Evolutionary conservation across 768 basidiomycete genomes (phyloP), one percentile per base, ranked within the genome.

Genomic region (Suillus plorans): DNA sequence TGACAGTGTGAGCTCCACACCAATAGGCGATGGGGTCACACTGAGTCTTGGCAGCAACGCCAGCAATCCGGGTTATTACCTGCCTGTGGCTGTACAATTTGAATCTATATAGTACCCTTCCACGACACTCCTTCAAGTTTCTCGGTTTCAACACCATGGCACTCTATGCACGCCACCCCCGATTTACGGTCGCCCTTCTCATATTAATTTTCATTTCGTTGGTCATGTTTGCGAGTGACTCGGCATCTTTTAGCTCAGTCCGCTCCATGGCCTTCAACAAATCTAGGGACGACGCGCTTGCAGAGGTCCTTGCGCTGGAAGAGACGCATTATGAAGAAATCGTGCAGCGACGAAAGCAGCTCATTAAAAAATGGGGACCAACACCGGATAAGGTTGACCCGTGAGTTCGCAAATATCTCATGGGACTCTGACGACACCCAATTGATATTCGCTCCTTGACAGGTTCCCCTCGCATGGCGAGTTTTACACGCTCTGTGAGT

Each of bases 291-390:
- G 4, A 20, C 25, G 5, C n/a, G 28, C 67, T 76, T 13, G 56
- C 45, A 34, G 66, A 68, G 9, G 49, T 34, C 2, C 50, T 76
- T 14, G 61, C 52, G 31, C 20, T 66, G 22, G 74, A 76, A 42
- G 76, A 76, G 31, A 2, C 49, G 2, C 57, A 69, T 10, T 88
- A 88, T 68, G 70, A 76, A 36, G 79, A 80, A 66, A 70, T 80
- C 44, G 71, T 86, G 5, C 56, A 69, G 28, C 76, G 73, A 57
- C 74, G 87, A 39, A 71, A 82, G 66, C 80, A 71, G 10, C 76
- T 88, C 58, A 84, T 88, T 50, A 74, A 76, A 67, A 84, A 82
- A 67, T 87, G 84, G 78, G 87, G 87, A 0, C 87, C 87, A 5
- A 79, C 77, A 0, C 74, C 84, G 0, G 79, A 82, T 42, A 80